Base-by-base conservation (phyloP, 225 moss, liverwort and hornwort species). In the Pseudoscleropodium purum region DNA sequence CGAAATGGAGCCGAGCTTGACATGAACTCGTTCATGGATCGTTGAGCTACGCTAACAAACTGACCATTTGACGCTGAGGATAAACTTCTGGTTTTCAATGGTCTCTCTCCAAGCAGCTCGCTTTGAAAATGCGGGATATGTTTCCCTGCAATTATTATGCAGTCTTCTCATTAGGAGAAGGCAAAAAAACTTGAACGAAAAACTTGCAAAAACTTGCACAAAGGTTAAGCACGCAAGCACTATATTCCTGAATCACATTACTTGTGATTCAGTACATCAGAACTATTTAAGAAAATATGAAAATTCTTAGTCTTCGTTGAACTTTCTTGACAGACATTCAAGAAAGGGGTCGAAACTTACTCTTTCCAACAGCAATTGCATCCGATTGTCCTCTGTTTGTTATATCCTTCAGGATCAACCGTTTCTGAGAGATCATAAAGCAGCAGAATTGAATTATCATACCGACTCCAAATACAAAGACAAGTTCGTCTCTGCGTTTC, bases 1-100 rank as follows among this genome's bases (percentile, higher is more conserved):
- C 90, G 94, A 86, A 94, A 95, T 54, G 95, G 95, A 78, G 93
- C 91, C 37, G 87, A 87, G 43, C 88, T 88, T 47, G 93, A 79
- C 86, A 93, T 88, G 85, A 95, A 95, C 39, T 93, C 90, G 83
- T 91, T 89, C 91, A 95, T 91, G 15, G 95, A 93, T 79, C 91
- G 91, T 87, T 94, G 93, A 39, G 92, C 89, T 60, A 92, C 89
- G 79, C 74, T 82, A 85, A 85, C 92, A 63, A 87, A 89, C 63
- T 84, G 92, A 25, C 87, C 83, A 83, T 91, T 91, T 78, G 95
- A 84, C 65, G 74, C 87, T 52, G 90, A 90, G 66, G 90, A 88
- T 72, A 86, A 86, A 83, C 80, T 88, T 82, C 88, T 89, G 54
- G 86, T 88, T 84, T 91, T 91, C 57, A 87, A 39, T 29, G 84